These are phyloP conservation scores for Wickerhamomyces alni DNA, from an alignment of 805 yeast genomes.

Conservation along the genomic window DNA sequence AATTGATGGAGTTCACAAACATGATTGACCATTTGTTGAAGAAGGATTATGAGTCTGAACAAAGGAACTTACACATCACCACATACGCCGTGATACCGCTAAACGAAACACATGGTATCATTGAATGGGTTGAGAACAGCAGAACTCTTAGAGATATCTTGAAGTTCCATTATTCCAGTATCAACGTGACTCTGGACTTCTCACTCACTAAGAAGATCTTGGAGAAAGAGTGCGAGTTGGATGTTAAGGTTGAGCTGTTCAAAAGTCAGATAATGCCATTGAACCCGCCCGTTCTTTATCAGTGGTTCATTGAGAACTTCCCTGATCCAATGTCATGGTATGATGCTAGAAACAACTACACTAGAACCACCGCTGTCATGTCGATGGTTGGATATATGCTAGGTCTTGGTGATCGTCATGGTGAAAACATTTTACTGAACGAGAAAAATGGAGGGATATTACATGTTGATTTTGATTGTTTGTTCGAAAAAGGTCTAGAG, in stretches of 20 bases:
- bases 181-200: conserved; percentile 30
- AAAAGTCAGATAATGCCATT: conserved; percentile 22
- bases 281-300: conserved; percentile 67
- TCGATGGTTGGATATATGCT: conserved; percentile 92
- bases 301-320: conserved; percentile 85
- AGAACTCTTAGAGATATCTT: conserved; percentile 64
- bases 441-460: conserved; percentile 71
- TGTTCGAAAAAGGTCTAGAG: conserved; percentile 78
- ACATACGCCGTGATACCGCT: conserved; percentile 88
- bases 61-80: conserved; percentile 62
- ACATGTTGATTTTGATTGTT: conserved; percentile 96
- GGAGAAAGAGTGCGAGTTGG: conserved; percentile 20
- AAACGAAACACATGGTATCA: conserved; percentile 80
- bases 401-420: conserved; percentile 95
- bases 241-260: conserved; percentile 32
- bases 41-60: conserved; percentile 64
- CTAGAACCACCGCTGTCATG: conserved; percentile 89
- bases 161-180: conserved; percentile 34
- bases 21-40: conserved; percentile 72
- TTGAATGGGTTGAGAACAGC: conserved; percentile 83
- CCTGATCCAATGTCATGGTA: conserved; percentile 92
- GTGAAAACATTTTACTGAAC: conserved; percentile 79
- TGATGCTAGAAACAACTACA: conserved; percentile 63
- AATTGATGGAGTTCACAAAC: conserved; percentile 83
- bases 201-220: conserved; percentile 21